Base-by-base conservation (phyloP, 2,329 filamentous ascomycete genomes). In the Aspergillus oerlinghausenensis region DNA sequence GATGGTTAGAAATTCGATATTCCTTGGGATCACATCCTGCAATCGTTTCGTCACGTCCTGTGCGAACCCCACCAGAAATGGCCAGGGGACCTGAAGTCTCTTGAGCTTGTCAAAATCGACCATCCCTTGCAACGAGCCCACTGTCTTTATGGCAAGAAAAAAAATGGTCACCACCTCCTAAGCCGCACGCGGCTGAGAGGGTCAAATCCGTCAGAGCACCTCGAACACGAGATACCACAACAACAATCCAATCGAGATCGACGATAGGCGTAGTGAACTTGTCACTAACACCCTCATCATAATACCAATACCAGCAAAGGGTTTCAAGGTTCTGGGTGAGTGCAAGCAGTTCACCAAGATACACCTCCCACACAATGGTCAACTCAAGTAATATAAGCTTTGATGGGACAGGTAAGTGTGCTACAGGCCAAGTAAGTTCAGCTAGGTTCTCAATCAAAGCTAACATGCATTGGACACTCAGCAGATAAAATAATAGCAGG, bases 401-500 rank as follows among this genome's bases (percentile, higher is more conserved):
- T 4, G 53, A 38, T 35, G 50, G 45, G 2, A 26, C 14, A 5
- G 61, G 58, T 38, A 29, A n/a, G 19, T 57, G 49, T 21, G 29
- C 10, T 38, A 28, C 43, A 52, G 63, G 59, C 64, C 65, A 65
- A 4, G 35, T 45, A 17, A 62, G 64, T 10, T 26, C 45, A 45
- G 7, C 19, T 1, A 60, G 60, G 32, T 59, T 67, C n/a, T 64
- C 49, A 28, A 67, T 57, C 3, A 54, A 55, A 47, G 51, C 53
- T 21, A 42, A 48, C 50, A 67, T 53, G 19, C n/a, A 56, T 57
- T 60, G 10, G 21, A 65, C 19, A 10, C 42, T 56, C 11, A 59
- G 63, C 19, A 67, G 32, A 50, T 66, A 66, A 25, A 66, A 63
- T 8, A 64, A 49, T 28, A 63, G 49, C n/a, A 67, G 28, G 45